Percentiles rank a stretch among this genome's conserved stretches.
Evolutionary conservation across 2,329 filamentous ascomycete genomes (phyloP).

Genomic region (Magnaporthiopsis incrustans): DNA sequence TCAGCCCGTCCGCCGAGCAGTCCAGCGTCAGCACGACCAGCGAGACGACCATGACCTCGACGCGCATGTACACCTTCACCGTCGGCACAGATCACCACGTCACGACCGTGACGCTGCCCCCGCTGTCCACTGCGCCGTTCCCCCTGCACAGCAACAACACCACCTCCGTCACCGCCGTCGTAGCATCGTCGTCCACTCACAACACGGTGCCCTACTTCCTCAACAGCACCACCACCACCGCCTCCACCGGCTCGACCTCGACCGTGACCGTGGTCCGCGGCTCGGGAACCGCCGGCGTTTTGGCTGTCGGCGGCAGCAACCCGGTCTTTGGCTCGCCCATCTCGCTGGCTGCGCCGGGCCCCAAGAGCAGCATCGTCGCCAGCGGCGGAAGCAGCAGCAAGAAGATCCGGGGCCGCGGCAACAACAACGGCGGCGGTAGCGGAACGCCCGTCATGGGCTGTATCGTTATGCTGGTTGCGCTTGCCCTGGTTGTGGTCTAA

Average conservation of each 20-base stretch:
- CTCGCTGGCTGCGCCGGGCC: slow-evolving; percentile 1
- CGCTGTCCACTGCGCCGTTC: not conserved
- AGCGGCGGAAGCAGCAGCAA: slow-evolving; percentile 22
- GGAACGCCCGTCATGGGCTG: slow-evolving; percentile 23
- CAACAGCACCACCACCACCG: not conserved
- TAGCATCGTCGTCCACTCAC: slow-evolving; percentile 4
- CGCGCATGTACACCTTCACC: slow-evolving; percentile 10
- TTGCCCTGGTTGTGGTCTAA: slow-evolving; percentile 26
- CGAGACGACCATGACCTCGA: slow-evolving; percentile 15
- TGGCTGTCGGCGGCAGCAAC: slow-evolving; percentile 7
- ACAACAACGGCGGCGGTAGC: slow-evolving; percentile 22
- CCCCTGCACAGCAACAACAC: slow-evolving; percentile 8
- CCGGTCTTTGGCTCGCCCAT: slow-evolving; percentile 10
- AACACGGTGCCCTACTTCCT: slow-evolving; percentile 8
- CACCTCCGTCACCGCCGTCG: not conserved
- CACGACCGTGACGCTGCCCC: not conserved
- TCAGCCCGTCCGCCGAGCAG: slow-evolving; percentile 2
- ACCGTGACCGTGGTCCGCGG: slow-evolving; percentile 25
- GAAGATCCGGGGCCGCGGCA: slow-evolving; percentile 23
- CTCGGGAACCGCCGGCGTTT: slow-evolving; percentile 13
- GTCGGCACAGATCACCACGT: not conserved
- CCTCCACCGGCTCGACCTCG: not conserved
- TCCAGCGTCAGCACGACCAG: slow-evolving; percentile 9
- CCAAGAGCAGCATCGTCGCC: slow-evolving; percentile 18
- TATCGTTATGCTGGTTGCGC: slow-evolving; percentile 27